Base-by-base conservation (phyloP, 306 rosid genomes). In the Hippophae tibetana region DNA sequence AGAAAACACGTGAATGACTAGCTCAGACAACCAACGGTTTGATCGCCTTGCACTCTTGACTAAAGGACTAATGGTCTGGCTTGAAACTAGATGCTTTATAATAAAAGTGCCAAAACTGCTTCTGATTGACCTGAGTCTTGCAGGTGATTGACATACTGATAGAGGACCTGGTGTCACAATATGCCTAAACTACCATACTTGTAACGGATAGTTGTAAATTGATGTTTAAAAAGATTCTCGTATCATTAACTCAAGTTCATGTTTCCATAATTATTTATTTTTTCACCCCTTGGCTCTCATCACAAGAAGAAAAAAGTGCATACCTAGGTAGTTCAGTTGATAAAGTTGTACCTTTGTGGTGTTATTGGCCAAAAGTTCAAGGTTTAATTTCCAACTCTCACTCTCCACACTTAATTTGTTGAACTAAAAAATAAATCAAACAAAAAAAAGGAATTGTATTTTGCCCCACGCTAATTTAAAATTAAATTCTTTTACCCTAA, bases 1-100 rank as follows among this genome's bases (percentile, higher is more conserved):
- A 68, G 58, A 56, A 43, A 31, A 74, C 67, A 56, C 52, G 61
- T 56, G 13, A 74, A 66, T 52, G 67, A 31, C 38, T 31, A 31
- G 38, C 3, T 31, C 38, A 4, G 61, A 62, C 5, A 31, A 31
- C 38, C 5, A 4, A 68, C 68, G 68, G 52, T 56, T 71, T 72
- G 65, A 55, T 56, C 75, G 43, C 84, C 89, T 78, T 80, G 94
- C 66, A 86, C 95, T 87, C 74, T 80, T 80, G 84, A 75, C 42
- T 13, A 44, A 7, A 58, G 64, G 38, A 31, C 5, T 31, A 31
- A 31, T 68, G 70, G 75, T 61, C 71, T 62, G 76, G 43, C 46
- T 54, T 51, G 52, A 55, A 18, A 54, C 45, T n/a, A 25, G 10
- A 56, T 65, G 78, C 52, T 70, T 52, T 57, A 43, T 57, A 67